These are phyloP conservation scores for Pleurotus citrinopileatus DNA, from an alignment of 768 basidiomycete species.

Conservation along the genomic window DNA sequence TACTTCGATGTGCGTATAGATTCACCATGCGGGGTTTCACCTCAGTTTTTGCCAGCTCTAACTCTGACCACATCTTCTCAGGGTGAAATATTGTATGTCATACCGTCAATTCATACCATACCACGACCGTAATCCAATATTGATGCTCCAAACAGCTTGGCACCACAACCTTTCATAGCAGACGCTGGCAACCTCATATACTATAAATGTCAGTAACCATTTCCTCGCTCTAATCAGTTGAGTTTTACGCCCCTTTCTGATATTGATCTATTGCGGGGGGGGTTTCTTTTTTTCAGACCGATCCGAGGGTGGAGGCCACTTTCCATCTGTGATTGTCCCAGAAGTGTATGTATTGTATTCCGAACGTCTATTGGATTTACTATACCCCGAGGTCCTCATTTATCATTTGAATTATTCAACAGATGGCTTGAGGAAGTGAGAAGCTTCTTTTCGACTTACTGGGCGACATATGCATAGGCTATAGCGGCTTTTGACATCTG, in stretches of 20 bases:
- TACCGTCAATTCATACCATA: background rate
- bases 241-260: no score
- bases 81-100: slow-evolving; percentile 5
- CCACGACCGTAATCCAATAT: no score
- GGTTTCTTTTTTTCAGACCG: background rate
- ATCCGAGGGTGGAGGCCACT: slow-evolving; percentile 4
- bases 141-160: background rate
- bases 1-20: slow-evolving; percentile 3
- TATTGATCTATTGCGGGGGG: no score
- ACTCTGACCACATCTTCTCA: background rate
- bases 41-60: background rate
- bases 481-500: no score
- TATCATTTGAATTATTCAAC: background rate
- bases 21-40: background rate
- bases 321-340: background rate
- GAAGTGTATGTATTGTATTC: background rate
- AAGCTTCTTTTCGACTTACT: background rate
- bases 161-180: slow-evolving; percentile 1
- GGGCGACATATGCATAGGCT: background rate
- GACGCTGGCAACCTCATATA: slow-evolving; percentile 5
- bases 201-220: background rate
- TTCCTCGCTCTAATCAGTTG: background rate
- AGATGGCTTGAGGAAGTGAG: background rate
- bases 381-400: background rate
- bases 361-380: background rate